Evolutionary conservation across 306 rosid species (phyloP), one percentile per base, ranked within the genome.

Genomic region (Quercus wislizeni): DNA sequence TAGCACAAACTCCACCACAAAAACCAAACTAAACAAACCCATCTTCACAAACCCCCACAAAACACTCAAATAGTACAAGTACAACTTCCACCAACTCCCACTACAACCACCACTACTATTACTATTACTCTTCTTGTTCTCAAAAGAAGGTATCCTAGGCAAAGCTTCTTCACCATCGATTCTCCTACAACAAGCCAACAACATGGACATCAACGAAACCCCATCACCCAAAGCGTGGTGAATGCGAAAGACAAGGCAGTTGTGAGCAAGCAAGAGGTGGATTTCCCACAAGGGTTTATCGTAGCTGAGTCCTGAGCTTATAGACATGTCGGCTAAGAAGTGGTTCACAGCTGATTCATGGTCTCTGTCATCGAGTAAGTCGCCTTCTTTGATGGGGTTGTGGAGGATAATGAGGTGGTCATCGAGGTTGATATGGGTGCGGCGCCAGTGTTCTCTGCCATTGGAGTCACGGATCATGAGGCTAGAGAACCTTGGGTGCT

Each of bases 181-280:
- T 61, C 87, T 85, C 61, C 95, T 75, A 76, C 97, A 94, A 55
- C 83, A 74, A 13, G 91, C 83, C 31, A 94, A 80, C 12, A 94
- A 41, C 93, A 92, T 49, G 3, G 98, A 91, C 97, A 92, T 91
- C 56, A 94, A 27, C n/a, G 97, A 94, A 55, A 91, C 85, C 3
- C 98, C 98, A 19, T 94, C 98, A 0, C 97, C 98, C 15, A 94
- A 80, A 7, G 97, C 84, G 62, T 94, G 98, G 55, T 94, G 97
- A 15, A 92, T 81, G 12, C 97, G 86, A 15, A 94, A 81, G 14
- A 92, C 63, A 6, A 35, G 1, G 41, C 97, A 92, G 1, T 82
- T 91, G 76, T 94, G 97, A 1, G 90, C 85, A 54, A 8, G 69
- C 1, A 94, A 85, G 8, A 94, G 4, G 33, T 94, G 98, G 25